A percentile compares a stretch with the other conserved stretches of the same genome.
Conservation (phyloP, 2,329 filamentous ascomycete genomes). For the Paracoccidioides lutzii region DNA sequence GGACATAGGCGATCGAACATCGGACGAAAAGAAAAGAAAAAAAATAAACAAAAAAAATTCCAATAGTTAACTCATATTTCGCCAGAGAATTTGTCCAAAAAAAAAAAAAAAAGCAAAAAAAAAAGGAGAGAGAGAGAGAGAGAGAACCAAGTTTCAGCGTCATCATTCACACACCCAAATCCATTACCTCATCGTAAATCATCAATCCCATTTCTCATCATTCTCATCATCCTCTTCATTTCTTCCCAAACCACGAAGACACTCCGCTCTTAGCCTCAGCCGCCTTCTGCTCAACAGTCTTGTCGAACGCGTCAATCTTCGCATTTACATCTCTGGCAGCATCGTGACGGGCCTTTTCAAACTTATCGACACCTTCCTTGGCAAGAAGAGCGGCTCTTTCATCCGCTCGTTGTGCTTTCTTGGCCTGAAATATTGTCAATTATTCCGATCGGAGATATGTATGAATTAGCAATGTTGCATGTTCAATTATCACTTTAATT, state of each 20-base stretch:
- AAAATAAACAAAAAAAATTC: not conserved
- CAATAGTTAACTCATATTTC: not conserved
- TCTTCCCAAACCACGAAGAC: conserved; percentile 63
- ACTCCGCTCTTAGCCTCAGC: conserved; percentile 72
- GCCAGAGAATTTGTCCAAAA: not conserved
- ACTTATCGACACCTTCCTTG: conserved; percentile 43
- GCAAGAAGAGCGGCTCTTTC: conserved; percentile 46
- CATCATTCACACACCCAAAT: not conserved
- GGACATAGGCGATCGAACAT: not conserved
- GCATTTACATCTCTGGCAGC: conserved; percentile 39
- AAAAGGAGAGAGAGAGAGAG: not conserved
- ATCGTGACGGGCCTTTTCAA: conserved; percentile 54
- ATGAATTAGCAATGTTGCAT: too few relatives aligned
- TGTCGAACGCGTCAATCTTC: conserved; percentile 64
- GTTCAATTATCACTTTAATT: too few relatives aligned
- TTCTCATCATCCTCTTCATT: conserved; percentile 1
- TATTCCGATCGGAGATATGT: too few relatives aligned
- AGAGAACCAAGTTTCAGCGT: not conserved
- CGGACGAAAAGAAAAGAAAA: not conserved
- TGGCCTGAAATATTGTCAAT: conserved; percentile 1
- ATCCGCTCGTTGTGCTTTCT: conserved; percentile 44
- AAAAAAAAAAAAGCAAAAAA: not conserved
- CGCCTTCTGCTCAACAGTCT: conserved; percentile 64
- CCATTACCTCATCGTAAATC: not conserved
- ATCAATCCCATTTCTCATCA: not conserved